Percentiles rank a stretch among this genome's conserved stretches.
Conservation (phyloP, 345 rosid genomes). For the Syzygium jambos region DNA sequence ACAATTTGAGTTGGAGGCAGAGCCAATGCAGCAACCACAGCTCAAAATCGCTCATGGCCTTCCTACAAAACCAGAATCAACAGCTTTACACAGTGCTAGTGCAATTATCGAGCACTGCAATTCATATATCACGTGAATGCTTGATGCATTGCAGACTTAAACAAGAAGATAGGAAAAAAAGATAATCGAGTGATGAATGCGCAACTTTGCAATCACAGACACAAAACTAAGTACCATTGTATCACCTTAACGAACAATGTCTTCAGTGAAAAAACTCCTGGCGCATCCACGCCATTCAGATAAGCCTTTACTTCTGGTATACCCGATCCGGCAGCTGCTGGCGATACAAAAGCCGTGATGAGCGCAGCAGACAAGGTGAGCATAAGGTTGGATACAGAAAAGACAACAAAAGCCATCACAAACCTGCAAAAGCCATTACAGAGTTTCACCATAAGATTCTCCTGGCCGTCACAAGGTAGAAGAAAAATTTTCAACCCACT, state of each 20-base stretch:
- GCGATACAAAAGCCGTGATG: slow-evolving; percentile 61
- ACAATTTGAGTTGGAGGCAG: neutral
- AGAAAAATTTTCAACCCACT: neutral
- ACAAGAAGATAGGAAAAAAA: neutral
- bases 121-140: neutral
- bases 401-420: slow-evolving; percentile 56
- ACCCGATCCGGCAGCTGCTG: slow-evolving; percentile 94
- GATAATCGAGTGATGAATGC: neutral
- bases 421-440: slow-evolving; percentile 28
- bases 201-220: neutral
- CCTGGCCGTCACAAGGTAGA: neutral
- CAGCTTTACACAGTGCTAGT: neutral
- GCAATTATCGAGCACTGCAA: neutral
- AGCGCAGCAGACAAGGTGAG: slow-evolving; percentile 60
- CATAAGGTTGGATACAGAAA: slow-evolving; percentile 52
- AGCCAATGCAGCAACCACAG: neutral
- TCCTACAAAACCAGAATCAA: neutral
- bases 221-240: neutral
- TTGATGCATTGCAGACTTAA: neutral
- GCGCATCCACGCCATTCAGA: slow-evolving; percentile 90
- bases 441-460: neutral
- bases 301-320: slow-evolving; percentile 94
- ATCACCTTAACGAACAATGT: slow-evolving; percentile 69
- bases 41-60: neutral
- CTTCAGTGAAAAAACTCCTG: slow-evolving; percentile 52